phyloP scores from a whole-genome alignment of 345 rosid genomes.

The Salix arbutifolia region DNA sequence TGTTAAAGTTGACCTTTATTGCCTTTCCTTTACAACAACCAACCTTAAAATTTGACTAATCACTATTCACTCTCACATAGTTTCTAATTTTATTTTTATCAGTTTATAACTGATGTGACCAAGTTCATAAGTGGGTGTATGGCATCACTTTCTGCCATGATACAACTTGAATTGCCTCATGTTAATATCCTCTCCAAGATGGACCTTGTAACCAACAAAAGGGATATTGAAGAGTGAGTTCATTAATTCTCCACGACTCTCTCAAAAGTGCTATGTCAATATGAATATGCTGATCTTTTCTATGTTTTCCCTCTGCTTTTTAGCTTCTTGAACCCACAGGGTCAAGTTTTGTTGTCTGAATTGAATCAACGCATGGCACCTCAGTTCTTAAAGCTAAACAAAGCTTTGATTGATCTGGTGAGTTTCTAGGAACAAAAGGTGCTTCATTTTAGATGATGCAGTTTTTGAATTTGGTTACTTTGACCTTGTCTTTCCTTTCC shows the following conservation, averaged over 20 bases:
- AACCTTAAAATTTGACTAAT: neutral
- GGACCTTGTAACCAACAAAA: conserved; percentile 77
- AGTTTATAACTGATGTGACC: conserved; percentile 88
- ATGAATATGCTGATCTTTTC: conserved; percentile 7
- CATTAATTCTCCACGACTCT: neutral
- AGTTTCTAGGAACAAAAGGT: conserved; percentile 13
- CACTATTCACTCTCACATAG: neutral
- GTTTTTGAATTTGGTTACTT: neutral
- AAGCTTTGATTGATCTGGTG: conserved; percentile 75
- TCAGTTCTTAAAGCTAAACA: conserved; percentile 68
- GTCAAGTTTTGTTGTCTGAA: conserved; percentile 62
- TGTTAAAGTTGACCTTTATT: conserved; percentile 10
- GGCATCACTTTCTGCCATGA: conserved; percentile 95
- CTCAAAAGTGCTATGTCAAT: neutral
- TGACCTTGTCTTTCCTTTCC: neutral
- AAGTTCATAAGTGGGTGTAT: conserved; percentile 93
- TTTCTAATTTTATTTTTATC: neutral
- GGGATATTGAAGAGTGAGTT: conserved; percentile 61
- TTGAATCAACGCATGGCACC: conserved; percentile 78
- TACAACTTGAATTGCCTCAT: conserved; percentile 90
- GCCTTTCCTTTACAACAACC: neutral
- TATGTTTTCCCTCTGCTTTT: conserved; percentile 6
- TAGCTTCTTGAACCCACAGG: conserved; percentile 84
- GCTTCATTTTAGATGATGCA: neutral
- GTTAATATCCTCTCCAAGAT: conserved; percentile 86